Evolutionary conservation across 805 yeast species (phyloP).

Genomic region (Ogataea trehaloabstinens): DNA sequence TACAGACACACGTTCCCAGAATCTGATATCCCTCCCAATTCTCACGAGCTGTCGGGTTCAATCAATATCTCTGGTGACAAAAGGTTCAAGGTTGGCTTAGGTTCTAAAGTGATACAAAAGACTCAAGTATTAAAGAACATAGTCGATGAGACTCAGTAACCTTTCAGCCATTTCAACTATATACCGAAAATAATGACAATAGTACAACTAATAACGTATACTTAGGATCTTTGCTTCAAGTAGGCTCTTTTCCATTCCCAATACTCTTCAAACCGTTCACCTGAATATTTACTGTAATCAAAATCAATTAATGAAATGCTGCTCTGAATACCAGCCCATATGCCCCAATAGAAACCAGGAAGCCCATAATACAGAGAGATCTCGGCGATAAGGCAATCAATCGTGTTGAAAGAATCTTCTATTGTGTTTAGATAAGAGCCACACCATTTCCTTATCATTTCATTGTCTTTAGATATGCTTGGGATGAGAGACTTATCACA

Average conservation of each 20-base stretch:
- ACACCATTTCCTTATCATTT: conserved; percentile 55
- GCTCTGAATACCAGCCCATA: conserved; percentile 78
- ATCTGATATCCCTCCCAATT: conserved; percentile 4
- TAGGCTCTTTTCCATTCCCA: conserved; percentile 58
- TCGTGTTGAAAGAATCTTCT: conserved; percentile 16
- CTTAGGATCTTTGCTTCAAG: conserved; percentile 6
- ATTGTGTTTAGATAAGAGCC: conserved; percentile 46
- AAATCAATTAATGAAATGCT: conserved; percentile 69
- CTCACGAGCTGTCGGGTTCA: background rate
- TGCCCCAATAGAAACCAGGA: conserved; percentile 85
- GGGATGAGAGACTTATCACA: conserved; percentile 65
- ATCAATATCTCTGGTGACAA: background rate
- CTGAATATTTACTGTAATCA: conserved; percentile 62
- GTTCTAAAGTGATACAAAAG: conserved; percentile 15
- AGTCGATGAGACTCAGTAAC: conserved; percentile 11
- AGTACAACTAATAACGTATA: no score
- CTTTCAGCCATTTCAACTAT: background rate
- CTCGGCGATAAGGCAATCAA: conserved; percentile 52
- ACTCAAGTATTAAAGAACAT: conserved; percentile 19
- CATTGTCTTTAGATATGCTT: conserved; percentile 41
- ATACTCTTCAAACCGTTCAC: conserved; percentile 60
- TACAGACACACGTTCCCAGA: conserved; percentile 28
- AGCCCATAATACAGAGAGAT: conserved; percentile 64
- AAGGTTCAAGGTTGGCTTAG: conserved; percentile 9
- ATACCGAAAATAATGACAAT: background rate